Evolutionary conservation across 192 early-diverging fungal species (phyloP), one percentile per base, ranked within the genome.

Genomic region (Oehlia diaphana): DNA sequence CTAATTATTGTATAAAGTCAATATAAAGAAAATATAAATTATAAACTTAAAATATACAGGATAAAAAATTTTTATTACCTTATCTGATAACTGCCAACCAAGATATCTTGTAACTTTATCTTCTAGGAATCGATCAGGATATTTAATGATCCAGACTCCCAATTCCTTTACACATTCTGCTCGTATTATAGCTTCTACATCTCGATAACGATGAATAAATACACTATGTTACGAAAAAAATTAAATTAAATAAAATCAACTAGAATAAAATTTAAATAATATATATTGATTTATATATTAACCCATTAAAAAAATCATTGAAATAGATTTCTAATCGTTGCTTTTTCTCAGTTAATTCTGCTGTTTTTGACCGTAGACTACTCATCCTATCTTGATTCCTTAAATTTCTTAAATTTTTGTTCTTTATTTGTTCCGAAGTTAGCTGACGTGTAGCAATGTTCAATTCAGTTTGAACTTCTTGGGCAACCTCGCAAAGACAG

Each of bases 121-220:
- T 28, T 93, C 90, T 39, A 97, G 79, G 76, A 94, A 99, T 21
- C 84, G 77, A 4, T 91, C 87, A 9, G 94, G 94, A 81, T 90
- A 91, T 26, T 82, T 83, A 10, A 82, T 78, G 77, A 96, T 93
- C 94, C 95, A 97, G 8, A 82, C 74, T 53, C 96, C 93, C 16
- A 99, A 86, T 61, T 94, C 93, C 53, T 85, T 84, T 2, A 98
- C 84, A 76, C 96, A 97, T 68, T 98, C 96, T 6, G 83, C 83
- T 21, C 98, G 92, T 72, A 99, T 96, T 4, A 89, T 76, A 2
- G 96, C 81, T 76, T 96, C 94, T 6, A 91, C 93, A 84, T 99
- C 98, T 35, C 96, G 92, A 78, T 93, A 94, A 37, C 98, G 88
- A 81, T 96, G 94, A 31, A 94, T 88, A 87, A 97, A 99, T 16